Conservation (phyloP, 2,329 filamentous ascomycete species). For the Trichophyton equinum region DNA sequence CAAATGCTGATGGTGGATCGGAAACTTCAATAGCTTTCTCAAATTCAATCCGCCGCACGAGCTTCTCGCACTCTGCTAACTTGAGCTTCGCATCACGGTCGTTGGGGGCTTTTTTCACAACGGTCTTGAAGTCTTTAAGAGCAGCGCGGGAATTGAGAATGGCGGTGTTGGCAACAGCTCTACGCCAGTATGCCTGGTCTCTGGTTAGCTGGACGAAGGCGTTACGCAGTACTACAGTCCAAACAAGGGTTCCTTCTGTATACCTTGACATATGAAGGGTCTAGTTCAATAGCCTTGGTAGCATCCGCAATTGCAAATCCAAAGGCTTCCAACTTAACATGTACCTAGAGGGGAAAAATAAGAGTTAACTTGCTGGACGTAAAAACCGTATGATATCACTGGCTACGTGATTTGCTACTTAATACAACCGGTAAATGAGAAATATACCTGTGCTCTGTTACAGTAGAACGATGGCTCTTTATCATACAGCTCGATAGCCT, state of each 20-base stretch:
- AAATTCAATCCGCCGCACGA: constrained; percentile 84
- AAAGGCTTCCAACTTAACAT: constrained; percentile 92
- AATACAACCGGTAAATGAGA: background rate
- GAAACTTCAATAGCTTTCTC: constrained; percentile 87
- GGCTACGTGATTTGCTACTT: background rate
- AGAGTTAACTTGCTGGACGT: background rate
- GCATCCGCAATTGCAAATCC: constrained; percentile 87
- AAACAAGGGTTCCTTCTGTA: constrained; percentile 1
- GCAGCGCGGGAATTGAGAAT: constrained; percentile 83
- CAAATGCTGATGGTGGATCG: constrained; percentile 83
- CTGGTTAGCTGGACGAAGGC: background rate
- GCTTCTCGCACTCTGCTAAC: constrained; percentile 84
- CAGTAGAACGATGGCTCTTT: constrained; percentile 82
- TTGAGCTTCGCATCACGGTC: constrained; percentile 89
- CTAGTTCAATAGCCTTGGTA: constrained; percentile 78
- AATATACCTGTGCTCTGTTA: constrained; percentile 79
- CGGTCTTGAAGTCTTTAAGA: constrained; percentile 80
- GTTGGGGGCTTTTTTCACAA: constrained; percentile 70
- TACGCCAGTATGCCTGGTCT: constrained; percentile 74
- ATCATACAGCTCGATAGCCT: constrained; percentile 75
- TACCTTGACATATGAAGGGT: constrained; percentile 81
- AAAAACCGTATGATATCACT: background rate
- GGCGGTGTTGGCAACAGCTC: constrained; percentile 81
- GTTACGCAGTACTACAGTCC: background rate
- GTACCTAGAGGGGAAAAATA: constrained; percentile 44